A percentile compares a stretch with the other conserved stretches of the same genome.
phyloP scores from a whole-genome alignment of 139 green algal genomes.

The Coelastrella sp. region DNA sequence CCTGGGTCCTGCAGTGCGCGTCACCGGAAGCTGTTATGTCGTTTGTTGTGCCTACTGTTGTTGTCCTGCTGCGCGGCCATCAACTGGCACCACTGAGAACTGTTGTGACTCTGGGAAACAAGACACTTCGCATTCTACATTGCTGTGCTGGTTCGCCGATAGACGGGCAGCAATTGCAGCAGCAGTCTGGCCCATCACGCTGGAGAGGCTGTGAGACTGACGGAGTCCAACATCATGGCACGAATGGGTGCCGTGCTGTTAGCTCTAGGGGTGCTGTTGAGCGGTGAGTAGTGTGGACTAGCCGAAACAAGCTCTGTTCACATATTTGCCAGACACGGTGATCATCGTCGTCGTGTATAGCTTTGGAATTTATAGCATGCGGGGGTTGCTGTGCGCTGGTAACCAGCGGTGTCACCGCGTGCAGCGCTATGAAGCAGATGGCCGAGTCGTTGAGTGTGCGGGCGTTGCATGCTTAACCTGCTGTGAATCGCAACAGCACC shows the following conservation, averaged over 20 bases:
- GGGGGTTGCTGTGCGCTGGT: background rate
- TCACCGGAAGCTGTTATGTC: slow-evolving; percentile 15
- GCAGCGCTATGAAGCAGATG: background rate
- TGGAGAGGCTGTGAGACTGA: background rate
- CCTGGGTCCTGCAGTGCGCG: background rate
- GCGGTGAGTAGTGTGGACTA: background rate
- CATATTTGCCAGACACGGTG: background rate
- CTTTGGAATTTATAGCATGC: too few relatives aligned
- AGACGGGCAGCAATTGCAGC: background rate
- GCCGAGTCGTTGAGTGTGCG: slow-evolving; percentile 27
- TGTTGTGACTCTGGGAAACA: too few relatives aligned
- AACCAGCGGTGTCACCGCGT: background rate
- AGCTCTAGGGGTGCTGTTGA: background rate
- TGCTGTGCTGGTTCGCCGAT: too few relatives aligned
- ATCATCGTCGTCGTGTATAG: background rate
- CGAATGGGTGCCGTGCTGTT: background rate
- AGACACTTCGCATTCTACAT: too few relatives aligned
- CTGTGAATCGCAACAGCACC: too few relatives aligned
- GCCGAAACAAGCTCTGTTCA: background rate
- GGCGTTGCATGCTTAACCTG: background rate
- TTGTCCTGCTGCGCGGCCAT: background rate
- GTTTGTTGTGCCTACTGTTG: background rate
- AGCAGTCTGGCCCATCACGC: background rate
- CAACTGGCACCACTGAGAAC: background rate
- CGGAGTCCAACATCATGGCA: background rate